Percentiles rank a stretch among this genome's conserved stretches.
Conservation (phyloP, 768 basidiomycete genomes). For the Mycena sanguinolenta region DNA sequence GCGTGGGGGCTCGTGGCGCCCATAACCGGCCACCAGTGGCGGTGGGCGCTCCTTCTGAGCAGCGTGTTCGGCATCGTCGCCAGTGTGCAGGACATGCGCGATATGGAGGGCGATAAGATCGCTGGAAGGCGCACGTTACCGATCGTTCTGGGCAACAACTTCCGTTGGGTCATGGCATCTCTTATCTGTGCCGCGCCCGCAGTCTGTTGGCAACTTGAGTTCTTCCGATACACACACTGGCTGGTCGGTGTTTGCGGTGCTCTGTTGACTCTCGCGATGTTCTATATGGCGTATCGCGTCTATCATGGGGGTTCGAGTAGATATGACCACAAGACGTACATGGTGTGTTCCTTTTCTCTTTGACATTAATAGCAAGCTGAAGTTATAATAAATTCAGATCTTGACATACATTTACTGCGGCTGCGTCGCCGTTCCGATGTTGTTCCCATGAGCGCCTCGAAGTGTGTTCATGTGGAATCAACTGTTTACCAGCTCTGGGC, state of each 20-base stretch:
- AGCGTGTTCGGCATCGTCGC: too few relatives aligned
- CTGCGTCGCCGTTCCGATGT: conserved; percentile 30
- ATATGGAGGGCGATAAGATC: too few relatives aligned
- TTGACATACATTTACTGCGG: conserved; percentile 35
- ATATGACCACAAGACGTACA: too few relatives aligned
- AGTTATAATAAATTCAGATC: conserved; percentile 13
- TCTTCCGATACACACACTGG: conserved; percentile 4
- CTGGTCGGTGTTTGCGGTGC: not conserved
- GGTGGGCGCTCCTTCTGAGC: conserved; percentile 25
- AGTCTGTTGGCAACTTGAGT: conserved; percentile 27
- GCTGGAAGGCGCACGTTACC: too few relatives aligned
- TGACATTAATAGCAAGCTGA: not conserved
- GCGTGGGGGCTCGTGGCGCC: conserved; percentile 32
- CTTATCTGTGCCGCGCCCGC: too few relatives aligned
- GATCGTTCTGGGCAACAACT: too few relatives aligned
- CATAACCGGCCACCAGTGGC: conserved; percentile 16
- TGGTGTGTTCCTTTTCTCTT: conserved; percentile 9
- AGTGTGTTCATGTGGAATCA: not conserved
- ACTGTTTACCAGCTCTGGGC: not conserved
- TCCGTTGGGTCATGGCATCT: too few relatives aligned
- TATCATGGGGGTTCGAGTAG: too few relatives aligned
- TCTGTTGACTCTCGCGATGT: conserved; percentile 1
- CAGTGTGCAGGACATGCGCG: too few relatives aligned
- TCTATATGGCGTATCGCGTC: too few relatives aligned
- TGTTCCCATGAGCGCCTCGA: conserved; percentile 17